These are phyloP conservation scores for Phytopythium aichiense DNA, from an alignment of 352 stramenopile species.

Conservation along the genomic window DNA sequence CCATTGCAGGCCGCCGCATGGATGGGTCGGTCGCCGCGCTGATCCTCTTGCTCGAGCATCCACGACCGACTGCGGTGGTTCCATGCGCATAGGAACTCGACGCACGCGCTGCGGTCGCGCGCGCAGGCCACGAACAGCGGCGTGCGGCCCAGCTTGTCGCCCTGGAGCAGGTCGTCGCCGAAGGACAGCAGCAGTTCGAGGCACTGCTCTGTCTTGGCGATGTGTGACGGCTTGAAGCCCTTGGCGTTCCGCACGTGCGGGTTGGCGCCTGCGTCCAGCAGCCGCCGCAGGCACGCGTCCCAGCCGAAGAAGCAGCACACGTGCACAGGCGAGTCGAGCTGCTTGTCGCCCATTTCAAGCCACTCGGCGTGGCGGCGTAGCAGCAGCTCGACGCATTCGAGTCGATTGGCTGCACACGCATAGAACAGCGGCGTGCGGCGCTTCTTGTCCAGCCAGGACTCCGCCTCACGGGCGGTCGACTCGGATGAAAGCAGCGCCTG, in stretches of 20 bases:
- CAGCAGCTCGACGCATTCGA: constrained; percentile 44
- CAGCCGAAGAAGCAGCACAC: constrained; percentile 71
- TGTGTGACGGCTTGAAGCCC: constrained; percentile 63
- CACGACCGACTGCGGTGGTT: constrained; percentile 59
- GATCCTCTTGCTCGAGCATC: constrained; percentile 69
- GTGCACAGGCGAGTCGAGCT: constrained; percentile 64
- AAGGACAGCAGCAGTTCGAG: constrained; percentile 48
- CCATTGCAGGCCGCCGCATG: constrained; percentile 63
- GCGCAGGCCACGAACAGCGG: constrained; percentile 65
- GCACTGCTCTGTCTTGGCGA: constrained; percentile 48
- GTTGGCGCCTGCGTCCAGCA: constrained; percentile 50
- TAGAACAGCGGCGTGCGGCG: constrained; percentile 66
- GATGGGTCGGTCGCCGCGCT: constrained; percentile 51
- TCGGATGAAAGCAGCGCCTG: constrained; percentile 16
- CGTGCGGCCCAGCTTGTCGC: constrained; percentile 57
- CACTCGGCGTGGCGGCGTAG: constrained; percentile 31
- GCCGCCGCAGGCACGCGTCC: constrained; percentile 37
- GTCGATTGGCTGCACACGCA: constrained; percentile 41
- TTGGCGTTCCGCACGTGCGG: constrained; percentile 63
- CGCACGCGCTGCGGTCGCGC: constrained; percentile 40
- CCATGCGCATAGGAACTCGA: constrained; percentile 60
- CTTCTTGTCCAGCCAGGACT: constrained; percentile 44
- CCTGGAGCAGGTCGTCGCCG: constrained; percentile 59
- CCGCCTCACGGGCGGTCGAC: background rate
- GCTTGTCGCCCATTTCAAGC: constrained; percentile 48